A percentile compares a stretch with the other conserved stretches of the same genome.
Conservation (phyloP, 768 basidiomycete genomes). For the Clathrus columnatus region DNA sequence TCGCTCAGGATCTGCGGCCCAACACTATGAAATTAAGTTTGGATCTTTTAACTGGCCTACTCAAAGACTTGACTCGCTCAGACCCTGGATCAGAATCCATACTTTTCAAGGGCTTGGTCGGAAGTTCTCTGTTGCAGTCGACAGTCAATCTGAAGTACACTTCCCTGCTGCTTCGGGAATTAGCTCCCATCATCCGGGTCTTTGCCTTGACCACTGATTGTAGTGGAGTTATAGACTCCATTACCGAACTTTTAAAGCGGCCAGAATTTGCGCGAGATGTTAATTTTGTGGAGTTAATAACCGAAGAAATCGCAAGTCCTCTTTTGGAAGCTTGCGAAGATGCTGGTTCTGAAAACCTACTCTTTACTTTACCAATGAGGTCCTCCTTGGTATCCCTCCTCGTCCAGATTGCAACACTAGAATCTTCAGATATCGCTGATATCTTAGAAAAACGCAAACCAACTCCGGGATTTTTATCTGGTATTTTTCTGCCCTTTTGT, state of each 20-base stretch:
- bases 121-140: slow-evolving; percentile 39
- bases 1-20: slow-evolving; percentile 15
- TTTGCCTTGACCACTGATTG: slow-evolving; percentile 47
- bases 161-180: slow-evolving; percentile 41
- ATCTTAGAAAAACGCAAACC: slow-evolving; percentile 48
- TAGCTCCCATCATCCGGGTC: slow-evolving; percentile 46
- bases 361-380: slow-evolving; percentile 34
- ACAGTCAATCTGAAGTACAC: slow-evolving; percentile 35
- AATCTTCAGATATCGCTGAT: slow-evolving; percentile 42
- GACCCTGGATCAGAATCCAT: slow-evolving; percentile 33
- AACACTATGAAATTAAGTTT: slow-evolving; percentile 20
- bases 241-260: slow-evolving; percentile 37
- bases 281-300: slow-evolving; percentile 34
- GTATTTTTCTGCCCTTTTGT: slow-evolving; percentile 54
- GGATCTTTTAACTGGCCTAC: slow-evolving; percentile 46
- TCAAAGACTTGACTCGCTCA: slow-evolving; percentile 42
- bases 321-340: slow-evolving; percentile 38
- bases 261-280: slow-evolving; percentile 44
- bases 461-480: slow-evolving; percentile 53
- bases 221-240: slow-evolving; percentile 44
- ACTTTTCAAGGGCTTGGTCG: slow-evolving; percentile 48
- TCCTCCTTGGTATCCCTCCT: slow-evolving; percentile 30
- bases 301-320: slow-evolving; percentile 26
- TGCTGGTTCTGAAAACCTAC: slow-evolving; percentile 33
- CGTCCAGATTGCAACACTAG: slow-evolving; percentile 34